Evolutionary conservation across 805 yeast genomes (phyloP).

Genomic region (Candida koratica): DNA sequence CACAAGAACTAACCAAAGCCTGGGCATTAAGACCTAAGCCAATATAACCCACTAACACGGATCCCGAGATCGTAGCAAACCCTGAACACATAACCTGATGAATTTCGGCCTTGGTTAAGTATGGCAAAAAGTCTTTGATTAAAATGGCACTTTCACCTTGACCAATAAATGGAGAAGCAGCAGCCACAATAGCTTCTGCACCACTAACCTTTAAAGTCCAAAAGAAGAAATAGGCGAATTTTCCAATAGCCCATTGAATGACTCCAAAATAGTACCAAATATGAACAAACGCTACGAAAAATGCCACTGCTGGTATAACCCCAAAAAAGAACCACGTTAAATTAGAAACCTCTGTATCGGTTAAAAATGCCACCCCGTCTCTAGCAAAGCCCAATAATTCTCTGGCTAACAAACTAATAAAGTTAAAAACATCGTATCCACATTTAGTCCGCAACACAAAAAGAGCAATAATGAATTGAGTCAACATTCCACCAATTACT

Average conservation of each 20-base stretch:
- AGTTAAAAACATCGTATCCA: constrained; percentile 61
- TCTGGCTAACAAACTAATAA: constrained; percentile 54
- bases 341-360: constrained; percentile 37
- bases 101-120: constrained; percentile 55
- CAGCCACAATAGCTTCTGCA: constrained; percentile 63
- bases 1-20: constrained; percentile 62
- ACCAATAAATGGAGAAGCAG: constrained; percentile 65
- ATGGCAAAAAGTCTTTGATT: constrained; percentile 56
- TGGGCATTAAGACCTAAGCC: constrained; percentile 61
- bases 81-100: constrained; percentile 63
- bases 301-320: constrained; percentile 59
- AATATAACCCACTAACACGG: constrained; percentile 59
- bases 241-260: constrained; percentile 56
- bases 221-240: constrained; percentile 55
- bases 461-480: constrained; percentile 56
- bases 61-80: constrained; percentile 61
- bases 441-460: constrained; percentile 57
- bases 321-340: constrained; percentile 50
- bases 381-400: constrained; percentile 54
- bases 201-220: constrained; percentile 59
- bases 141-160: constrained; percentile 63
- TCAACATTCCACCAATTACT: constrained; percentile 55
- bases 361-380: constrained; percentile 59
- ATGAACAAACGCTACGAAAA: constrained; percentile 61
- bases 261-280: constrained; percentile 57